These are phyloP conservation scores for Eutypella sp. DNA, from an alignment of 2,329 filamentous ascomycete genomes.

Conservation along the genomic window DNA sequence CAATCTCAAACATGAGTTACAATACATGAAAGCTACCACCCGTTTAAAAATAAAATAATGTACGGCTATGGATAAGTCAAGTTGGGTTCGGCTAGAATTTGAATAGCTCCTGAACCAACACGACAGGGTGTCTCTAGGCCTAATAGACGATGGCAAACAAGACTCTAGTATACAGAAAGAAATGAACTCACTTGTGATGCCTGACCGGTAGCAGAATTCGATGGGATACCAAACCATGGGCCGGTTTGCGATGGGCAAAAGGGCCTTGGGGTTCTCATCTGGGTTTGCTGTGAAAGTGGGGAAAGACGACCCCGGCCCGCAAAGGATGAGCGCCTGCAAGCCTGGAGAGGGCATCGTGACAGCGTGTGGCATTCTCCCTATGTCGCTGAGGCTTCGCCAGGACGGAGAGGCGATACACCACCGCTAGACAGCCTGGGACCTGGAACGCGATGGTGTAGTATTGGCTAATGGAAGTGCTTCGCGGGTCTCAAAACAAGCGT, in stretches of 20 bases:
- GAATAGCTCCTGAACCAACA: not conserved
- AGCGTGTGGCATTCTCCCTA: conserved; percentile 65
- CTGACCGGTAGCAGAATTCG: conserved; percentile 78
- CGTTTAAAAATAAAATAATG: not conserved
- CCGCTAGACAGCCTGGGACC: no score
- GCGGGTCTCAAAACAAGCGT: no score
- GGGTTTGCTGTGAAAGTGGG: conserved; percentile 78
- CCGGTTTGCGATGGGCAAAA: conserved; percentile 76
- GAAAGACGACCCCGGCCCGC: conserved; percentile 76
- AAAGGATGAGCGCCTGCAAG: conserved; percentile 78
- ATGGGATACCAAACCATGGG: conserved; percentile 90
- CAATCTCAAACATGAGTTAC: no score
- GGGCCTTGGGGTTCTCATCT: conserved; percentile 75
- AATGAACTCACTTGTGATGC: conserved; percentile 61
- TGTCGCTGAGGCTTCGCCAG: conserved; percentile 11
- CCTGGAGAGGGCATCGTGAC: conserved; percentile 67
- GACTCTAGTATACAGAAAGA: not conserved
- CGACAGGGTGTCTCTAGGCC: not conserved
- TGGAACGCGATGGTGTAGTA: no score
- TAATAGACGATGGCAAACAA: not conserved
- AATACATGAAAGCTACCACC: not conserved
- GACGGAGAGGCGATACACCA: conserved; percentile 11
- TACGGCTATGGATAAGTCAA: not conserved
- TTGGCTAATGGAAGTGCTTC: no score
- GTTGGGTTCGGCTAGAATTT: not conserved